Evolutionary conservation across 73 alveolate species (phyloP).

Genomic region (Halteria grandinella): DNA sequence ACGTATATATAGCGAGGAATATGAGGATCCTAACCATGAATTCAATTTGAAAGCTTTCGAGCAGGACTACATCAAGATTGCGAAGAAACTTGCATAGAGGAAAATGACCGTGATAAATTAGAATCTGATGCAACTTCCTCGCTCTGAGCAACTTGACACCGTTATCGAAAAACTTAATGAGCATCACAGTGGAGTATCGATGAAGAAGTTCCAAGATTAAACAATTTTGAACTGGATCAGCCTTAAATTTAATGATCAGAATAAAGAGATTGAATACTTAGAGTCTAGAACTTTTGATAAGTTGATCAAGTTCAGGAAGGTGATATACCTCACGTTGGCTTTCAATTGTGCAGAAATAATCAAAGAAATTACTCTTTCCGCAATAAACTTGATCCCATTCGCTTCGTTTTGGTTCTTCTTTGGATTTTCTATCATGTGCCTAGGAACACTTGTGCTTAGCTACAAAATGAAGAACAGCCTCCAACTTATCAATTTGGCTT

Average conservation of each 20-base stretch:
- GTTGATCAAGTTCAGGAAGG: neutral
- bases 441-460: neutral
- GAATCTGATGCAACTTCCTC: slow-evolving; percentile 11
- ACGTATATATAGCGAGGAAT: no score
- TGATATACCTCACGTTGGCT: neutral
- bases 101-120: neutral
- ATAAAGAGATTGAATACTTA: slow-evolving; percentile 12
- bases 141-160: slow-evolving; percentile 25
- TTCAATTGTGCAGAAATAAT: neutral
- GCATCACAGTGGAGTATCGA: neutral
- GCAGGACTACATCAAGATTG: neutral
- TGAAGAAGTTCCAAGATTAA: neutral
- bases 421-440: neutral
- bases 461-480: neutral
- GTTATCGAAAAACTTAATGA: slow-evolving; percentile 18
- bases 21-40: slow-evolving; percentile 36
- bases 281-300: neutral
- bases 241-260: slow-evolving; percentile 4
- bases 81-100: neutral
- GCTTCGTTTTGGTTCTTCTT: slow-evolving; percentile 7
- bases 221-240: slow-evolving; percentile 15
- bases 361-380: slow-evolving; percentile 9
- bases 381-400: neutral
- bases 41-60: neutral
- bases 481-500: neutral